Percentiles rank a stretch among this genome's conserved stretches.
Conservation (phyloP, 169 alveolate genomes). For the Plasmodium gonderi region DNA sequence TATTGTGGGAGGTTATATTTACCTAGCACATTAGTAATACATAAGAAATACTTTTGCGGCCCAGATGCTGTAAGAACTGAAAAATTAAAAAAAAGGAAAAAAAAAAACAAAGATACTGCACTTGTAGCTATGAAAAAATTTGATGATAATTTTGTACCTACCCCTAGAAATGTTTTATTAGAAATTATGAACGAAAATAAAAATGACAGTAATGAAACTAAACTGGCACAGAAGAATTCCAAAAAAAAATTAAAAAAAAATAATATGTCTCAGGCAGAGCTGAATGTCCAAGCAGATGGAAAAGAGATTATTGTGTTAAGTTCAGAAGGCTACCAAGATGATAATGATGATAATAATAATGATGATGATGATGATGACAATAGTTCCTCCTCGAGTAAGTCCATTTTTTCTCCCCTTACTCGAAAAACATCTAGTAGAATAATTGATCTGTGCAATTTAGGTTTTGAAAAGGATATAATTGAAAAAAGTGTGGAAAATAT, state of each 20-base stretch:
- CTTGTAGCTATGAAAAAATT: constrained; percentile 66
- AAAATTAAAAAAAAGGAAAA: constrained; percentile 87
- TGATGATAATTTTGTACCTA: constrained; percentile 77
- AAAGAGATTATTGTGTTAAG: constrained; percentile 1
- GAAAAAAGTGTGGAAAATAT: constrained; percentile 9
- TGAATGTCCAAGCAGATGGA: not conserved
- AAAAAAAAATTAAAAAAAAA: not conserved
- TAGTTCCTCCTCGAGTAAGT: constrained; percentile 10
- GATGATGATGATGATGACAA: not conserved
- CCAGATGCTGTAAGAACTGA: constrained; percentile 92
- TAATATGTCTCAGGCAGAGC: not conserved
- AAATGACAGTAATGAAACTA: constrained; percentile 19
- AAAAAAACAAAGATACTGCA: constrained; percentile 76
- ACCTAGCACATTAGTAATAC: constrained; percentile 85
- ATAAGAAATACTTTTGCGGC: constrained; percentile 92
- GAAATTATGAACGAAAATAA: constrained; percentile 78
- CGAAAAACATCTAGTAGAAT: constrained; percentile 68
- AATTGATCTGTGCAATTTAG: constrained; percentile 57
- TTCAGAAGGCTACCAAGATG: not conserved
- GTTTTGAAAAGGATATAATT: constrained; percentile 60
- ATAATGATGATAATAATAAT: not conserved
- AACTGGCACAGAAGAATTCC: not conserved
- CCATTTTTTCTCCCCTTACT: constrained; percentile 40
- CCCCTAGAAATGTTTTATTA: constrained; percentile 75
- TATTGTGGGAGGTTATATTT: constrained; percentile 90